A percentile compares a stretch with the other conserved stretches of the same genome.
phyloP scores from a whole-genome alignment of 2,329 filamentous ascomycete genomes.

The Macrophomina pseudophaseolina region DNA sequence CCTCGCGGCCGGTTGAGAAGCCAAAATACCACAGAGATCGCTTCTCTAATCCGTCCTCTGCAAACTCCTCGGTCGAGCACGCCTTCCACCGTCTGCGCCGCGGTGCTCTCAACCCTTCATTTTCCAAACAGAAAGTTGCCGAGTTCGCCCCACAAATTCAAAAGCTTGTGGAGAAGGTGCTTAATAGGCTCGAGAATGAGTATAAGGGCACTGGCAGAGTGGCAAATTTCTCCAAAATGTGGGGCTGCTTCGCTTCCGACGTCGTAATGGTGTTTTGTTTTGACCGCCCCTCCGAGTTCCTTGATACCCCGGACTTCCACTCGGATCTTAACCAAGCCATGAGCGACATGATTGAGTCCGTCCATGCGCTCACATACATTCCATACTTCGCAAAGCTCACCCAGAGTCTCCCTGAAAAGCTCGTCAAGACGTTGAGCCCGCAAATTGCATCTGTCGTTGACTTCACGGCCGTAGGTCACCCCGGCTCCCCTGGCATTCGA shows the following conservation, averaged over 20 bases:
- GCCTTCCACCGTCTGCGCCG: conserved; percentile 30
- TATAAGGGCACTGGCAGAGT: not conserved
- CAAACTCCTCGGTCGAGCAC: not conserved
- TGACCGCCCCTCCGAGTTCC: not conserved
- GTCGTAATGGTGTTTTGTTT: not conserved
- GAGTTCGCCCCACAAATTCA: not conserved
- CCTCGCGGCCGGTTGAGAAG: conserved; percentile 28
- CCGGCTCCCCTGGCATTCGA: not conserved
- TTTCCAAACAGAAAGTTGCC: not conserved
- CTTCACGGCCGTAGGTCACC: not conserved
- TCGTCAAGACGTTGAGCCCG: not conserved
- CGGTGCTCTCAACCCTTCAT: conserved; percentile 33
- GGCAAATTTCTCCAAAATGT: not conserved
- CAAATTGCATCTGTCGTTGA: conserved; percentile 9
- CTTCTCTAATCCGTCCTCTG: conserved; percentile 24
- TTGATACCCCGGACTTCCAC: not conserved
- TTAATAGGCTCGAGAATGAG: conserved; percentile 1
- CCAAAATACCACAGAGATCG: conserved; percentile 13
- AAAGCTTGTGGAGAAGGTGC: conserved; percentile 29
- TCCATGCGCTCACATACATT: not conserved
- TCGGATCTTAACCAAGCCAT: not conserved
- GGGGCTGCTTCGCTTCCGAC: not conserved
- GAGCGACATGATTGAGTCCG: not conserved
- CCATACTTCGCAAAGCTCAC: not conserved
- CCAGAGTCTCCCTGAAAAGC: conserved; percentile 3